Conservation (phyloP, 2,329 filamentous ascomycete species). For the Colletotrichum graminicola region DNA sequence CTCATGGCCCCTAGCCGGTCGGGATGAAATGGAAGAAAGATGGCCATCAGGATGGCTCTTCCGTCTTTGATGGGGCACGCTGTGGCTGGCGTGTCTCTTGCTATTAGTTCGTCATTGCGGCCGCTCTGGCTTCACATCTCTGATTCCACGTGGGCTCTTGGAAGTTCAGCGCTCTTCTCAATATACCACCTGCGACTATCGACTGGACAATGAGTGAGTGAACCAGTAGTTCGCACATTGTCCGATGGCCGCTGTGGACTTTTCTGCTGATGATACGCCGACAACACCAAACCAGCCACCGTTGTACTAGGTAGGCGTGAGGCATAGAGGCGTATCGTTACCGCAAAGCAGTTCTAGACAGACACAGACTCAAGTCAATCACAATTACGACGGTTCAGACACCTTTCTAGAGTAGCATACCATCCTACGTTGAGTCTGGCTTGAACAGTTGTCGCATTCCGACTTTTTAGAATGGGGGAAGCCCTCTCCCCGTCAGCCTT, state of each 20-base stretch:
- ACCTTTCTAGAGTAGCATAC: constrained; percentile 6
- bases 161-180: background rate
- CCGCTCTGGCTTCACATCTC: background rate
- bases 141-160: background rate
- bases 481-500: constrained; percentile 25
- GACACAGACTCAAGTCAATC: constrained; percentile 3
- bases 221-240: background rate
- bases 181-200: background rate
- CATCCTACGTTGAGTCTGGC: constrained; percentile 6
- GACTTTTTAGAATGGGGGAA: background rate
- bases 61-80: background rate
- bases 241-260: background rate
- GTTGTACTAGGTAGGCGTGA: background rate
- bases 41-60: constrained; percentile 5
- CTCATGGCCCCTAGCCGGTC: no score
- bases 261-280: background rate
- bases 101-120: background rate
- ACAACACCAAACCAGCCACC: background rate
- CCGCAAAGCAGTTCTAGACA: constrained; percentile 24
- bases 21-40: background rate
- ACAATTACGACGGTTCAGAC: constrained; percentile 17
- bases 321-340: constrained; percentile 9
- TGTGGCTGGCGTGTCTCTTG: background rate
- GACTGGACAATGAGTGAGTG: background rate
- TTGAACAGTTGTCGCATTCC: constrained; percentile 9